A percentile compares a stretch with the other conserved stretches of the same genome.
phyloP scores from a whole-genome alignment of 768 basidiomycete genomes.

The Russula virescens region DNA sequence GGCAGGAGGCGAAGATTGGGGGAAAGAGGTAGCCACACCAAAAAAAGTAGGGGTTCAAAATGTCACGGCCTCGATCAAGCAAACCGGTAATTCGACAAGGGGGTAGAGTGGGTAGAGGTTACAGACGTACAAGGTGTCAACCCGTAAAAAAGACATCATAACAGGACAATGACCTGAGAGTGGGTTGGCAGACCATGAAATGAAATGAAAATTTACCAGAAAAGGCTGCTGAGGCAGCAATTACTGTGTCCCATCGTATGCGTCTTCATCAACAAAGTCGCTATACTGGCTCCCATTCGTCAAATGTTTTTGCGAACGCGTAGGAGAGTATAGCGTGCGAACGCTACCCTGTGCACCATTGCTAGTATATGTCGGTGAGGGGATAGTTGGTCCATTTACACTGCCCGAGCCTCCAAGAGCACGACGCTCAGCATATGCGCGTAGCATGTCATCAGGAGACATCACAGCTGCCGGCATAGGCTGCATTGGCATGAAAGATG shows the following conservation, averaged over 20 bases:
- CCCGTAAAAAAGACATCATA: not conserved
- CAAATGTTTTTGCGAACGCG: constrained; percentile 24
- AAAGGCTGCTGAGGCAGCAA: not conserved
- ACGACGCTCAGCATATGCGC: constrained; percentile 57
- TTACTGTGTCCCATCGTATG: constrained; percentile 27
- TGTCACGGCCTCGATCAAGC: not conserved
- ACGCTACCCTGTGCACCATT: constrained; percentile 29
- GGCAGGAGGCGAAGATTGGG: not conserved
- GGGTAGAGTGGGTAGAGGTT: not conserved
- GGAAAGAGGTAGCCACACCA: not conserved
- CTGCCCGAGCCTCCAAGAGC: constrained; percentile 32
- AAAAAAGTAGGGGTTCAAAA: not conserved
- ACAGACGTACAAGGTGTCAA: constrained; percentile 13
- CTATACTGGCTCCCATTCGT: constrained; percentile 30
- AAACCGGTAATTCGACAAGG: not conserved
- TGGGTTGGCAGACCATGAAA: not conserved
- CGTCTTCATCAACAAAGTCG: constrained; percentile 26
- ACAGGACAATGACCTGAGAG: not conserved
- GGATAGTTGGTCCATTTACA: constrained; percentile 24
- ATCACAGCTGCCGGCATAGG: constrained; percentile 39
- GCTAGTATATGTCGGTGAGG: constrained; percentile 28
- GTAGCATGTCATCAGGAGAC: constrained; percentile 72
- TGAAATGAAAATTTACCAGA: too few species aligned
- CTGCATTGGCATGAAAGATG: constrained; percentile 37
- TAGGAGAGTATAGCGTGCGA: constrained; percentile 33